phyloP scores from a whole-genome alignment of 352 stramenopile genomes.

The Aphanomyces cochlioides region DNA sequence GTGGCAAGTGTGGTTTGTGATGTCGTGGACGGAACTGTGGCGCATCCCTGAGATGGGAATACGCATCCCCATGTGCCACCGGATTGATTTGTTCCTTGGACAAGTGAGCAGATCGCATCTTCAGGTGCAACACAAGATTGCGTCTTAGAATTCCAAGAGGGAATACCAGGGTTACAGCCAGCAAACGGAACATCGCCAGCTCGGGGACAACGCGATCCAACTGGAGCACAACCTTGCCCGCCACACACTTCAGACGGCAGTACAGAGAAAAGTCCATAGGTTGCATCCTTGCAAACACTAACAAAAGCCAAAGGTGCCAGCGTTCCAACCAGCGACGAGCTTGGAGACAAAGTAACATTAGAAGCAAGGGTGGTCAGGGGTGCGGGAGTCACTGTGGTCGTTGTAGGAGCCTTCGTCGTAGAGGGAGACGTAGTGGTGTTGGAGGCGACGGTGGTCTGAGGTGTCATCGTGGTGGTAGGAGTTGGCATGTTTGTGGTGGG shows the following conservation, averaged over 20 bases:
- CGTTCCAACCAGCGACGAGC: no score
- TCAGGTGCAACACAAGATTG: conserved; percentile 5
- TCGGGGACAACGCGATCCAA: not conserved
- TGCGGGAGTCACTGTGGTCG: no score
- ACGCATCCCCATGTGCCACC: conserved; percentile 14
- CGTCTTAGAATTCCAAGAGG: not conserved
- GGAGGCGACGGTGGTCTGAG: no score
- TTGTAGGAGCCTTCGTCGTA: no score
- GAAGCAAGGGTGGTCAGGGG: no score
- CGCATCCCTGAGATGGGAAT: conserved; percentile 4
- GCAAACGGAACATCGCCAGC: conserved; percentile 1
- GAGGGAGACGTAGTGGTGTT: no score
- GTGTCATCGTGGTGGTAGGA: no score
- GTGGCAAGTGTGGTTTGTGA: not conserved
- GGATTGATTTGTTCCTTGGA: not conserved
- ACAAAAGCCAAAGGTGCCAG: not conserved
- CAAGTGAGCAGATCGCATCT: conserved; percentile 12
- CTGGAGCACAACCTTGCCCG: not conserved
- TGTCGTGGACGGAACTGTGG: not conserved
- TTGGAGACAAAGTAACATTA: no score
- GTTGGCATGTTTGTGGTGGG: no score
- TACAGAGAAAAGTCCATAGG: not conserved
- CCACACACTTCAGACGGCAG: not conserved
- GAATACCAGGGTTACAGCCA: conserved; percentile 5
- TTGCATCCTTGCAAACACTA: conserved; percentile 5